Evolutionary conservation across 116 monocot species (phyloP).

Genomic region (Trichopus zeylanicus): DNA sequence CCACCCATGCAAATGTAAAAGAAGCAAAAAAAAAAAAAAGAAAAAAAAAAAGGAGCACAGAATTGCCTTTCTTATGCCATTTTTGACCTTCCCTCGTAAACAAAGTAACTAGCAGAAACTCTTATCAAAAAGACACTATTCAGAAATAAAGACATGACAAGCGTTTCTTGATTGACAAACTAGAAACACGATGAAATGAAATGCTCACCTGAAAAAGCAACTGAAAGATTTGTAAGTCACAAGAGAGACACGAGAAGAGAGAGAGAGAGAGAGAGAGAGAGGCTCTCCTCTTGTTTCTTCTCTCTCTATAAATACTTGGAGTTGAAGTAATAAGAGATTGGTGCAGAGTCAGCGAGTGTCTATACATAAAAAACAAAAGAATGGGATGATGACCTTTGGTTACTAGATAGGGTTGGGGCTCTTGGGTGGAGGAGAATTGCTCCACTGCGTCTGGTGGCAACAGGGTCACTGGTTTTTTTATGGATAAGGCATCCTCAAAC

Average conservation of each 20-base stretch:
- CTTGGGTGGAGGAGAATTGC: conserved; percentile 3
- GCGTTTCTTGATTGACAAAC: too few relatives aligned
- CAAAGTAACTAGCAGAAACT: too few relatives aligned
- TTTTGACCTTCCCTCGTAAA: too few relatives aligned
- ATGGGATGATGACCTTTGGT: neutral
- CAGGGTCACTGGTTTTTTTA: neutral
- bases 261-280: neutral
- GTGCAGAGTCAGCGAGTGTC: neutral
- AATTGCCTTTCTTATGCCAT: too few relatives aligned
- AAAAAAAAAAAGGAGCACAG: too few relatives aligned
- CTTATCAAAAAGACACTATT: too few relatives aligned
- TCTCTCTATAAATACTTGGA: neutral
- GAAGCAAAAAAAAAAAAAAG: too few relatives aligned
- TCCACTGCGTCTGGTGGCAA: neutral
- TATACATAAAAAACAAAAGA: neutral
- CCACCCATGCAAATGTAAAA: too few relatives aligned
- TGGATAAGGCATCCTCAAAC: too few relatives aligned
- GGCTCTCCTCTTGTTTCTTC: neutral
- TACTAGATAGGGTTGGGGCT: neutral
- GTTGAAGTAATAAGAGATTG: neutral
- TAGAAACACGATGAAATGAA: neutral
- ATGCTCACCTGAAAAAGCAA: neutral
- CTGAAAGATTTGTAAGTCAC: neutral
- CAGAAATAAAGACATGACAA: too few relatives aligned
- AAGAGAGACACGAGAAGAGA: neutral